Evolutionary conservation across 192 early-diverging fungal species (phyloP), one percentile per base, ranked within the genome.

Genomic region (Geranomyces variabilis): DNA sequence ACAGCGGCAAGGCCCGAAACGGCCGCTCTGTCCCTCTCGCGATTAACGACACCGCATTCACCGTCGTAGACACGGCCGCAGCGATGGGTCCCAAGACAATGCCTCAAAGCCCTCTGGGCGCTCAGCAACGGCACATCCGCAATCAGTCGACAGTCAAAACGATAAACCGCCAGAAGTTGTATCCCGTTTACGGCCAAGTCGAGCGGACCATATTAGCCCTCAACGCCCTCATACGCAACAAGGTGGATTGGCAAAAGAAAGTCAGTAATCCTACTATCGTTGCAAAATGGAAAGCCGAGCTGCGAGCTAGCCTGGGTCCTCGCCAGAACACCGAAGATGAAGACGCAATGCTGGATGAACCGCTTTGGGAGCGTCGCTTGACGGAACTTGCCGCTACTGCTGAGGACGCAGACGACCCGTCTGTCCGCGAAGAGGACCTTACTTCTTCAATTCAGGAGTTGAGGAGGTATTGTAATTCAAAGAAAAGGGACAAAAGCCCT

Each of bases 51-150:
- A n/a, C n/a, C n/a, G n/a, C n/a, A n/a, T n/a, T n/a, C n/a, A n/a
- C n/a, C n/a, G n/a, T n/a, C n/a, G n/a, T n/a, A n/a, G n/a, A n/a
- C n/a, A n/a, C n/a, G n/a, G n/a, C n/a, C n/a, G n/a, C n/a, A n/a
- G n/a, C n/a, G n/a, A n/a, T n/a, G n/a, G n/a, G n/a, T n/a, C n/a
- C n/a, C n/a, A n/a, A n/a, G n/a, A n/a, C n/a, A n/a, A n/a, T n/a
- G n/a, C n/a, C n/a, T n/a, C 46, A 26, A 53, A 53, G 51, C 15
- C 51, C 51, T 53, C 51, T 17, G 51, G 51, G 51, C 17, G 51
- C 51, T 15, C 51, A 53, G 51, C 51, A 53, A 53, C 51, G 19
- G 51, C 51, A 53, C 51, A 53, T 53, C 15, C 51, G 51, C 51
- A 15, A 53, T 15, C 51, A 24, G 51, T 9, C 51, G 4, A 53